Evolutionary conservation across 2,329 filamentous ascomycete genomes (phyloP), one percentile per base, ranked within the genome.

Genomic region (Alternaria atra): DNA sequence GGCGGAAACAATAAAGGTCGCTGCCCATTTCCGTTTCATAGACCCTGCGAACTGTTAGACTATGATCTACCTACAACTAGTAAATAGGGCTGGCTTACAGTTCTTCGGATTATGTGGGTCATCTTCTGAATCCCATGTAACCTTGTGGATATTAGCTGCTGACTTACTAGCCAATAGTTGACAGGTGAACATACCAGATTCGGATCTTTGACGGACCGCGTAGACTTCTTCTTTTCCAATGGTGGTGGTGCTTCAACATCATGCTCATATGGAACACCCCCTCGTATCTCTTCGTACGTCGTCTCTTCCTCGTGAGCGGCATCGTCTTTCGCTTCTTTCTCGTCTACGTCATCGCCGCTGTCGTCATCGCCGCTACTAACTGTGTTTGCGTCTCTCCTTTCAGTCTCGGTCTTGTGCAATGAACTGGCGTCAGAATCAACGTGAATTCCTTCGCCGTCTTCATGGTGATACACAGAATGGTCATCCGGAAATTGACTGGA

Each of bases 71-170:
- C 1, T 40, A 25, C 35, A 12, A 3, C 15, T 4, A 39, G 10
- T 15, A 43, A 15, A 34, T 13, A 3, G 39, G 5, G 15, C 20
- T 46, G 37, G 8, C 46, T 39, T 52, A 60, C 65, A 67, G 17
- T 65, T 67, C 25, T 65, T 67, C 4, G 82, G 82, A 52, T 84
- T 84, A 25, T 71, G 72, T 10, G 79, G 80, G 60, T 84, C 82
- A 30, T 82, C 73, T 5, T 80, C 74, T 2, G 78, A 77, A 56
- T 83, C 82, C 82, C 82, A 84, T 1, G 78, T 80, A 1, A 84
- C 81, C 75, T 76, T 44, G 20, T 17, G 0, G 0, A 34, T 44
- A 58, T 72, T 32, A 69, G 57, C 39, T 23, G 23, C 9, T 17
- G 23, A 12, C 20, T 1, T 46, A 40, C 30, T 25, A 27, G 37